phyloP scores from a whole-genome alignment of 2,329 filamentous ascomycete genomes.

The Fusarium sp. region DNA sequence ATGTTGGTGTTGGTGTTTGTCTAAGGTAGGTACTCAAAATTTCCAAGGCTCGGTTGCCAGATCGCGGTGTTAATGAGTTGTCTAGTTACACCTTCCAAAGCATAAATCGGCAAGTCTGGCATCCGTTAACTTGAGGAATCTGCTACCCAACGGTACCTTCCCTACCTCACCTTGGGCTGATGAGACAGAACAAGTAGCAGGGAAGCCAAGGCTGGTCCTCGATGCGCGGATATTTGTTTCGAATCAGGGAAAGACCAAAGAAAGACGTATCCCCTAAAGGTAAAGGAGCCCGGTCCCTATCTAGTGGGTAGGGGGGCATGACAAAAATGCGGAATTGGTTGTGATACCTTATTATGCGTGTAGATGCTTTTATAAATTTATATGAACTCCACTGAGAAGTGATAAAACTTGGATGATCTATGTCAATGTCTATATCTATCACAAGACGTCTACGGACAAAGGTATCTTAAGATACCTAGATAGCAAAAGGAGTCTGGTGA shows the following conservation, averaged over 20 bases:
- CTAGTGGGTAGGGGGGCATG: neutral
- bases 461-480: too few species aligned
- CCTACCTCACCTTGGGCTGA: constrained; percentile 22
- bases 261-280: constrained; percentile 15
- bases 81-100: constrained; percentile 16
- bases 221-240: constrained; percentile 36
- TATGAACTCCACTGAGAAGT: too few species aligned
- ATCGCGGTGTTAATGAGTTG: constrained; percentile 11
- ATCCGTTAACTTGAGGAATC: constrained; percentile 24
- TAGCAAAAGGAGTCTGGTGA: neutral
- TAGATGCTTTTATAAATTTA: too few species aligned
- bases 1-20: constrained; percentile 1
- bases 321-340: neutral
- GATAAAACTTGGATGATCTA: too few species aligned
- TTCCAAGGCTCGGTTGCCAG: constrained; percentile 3
- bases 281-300: constrained; percentile 12
- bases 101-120: constrained; percentile 26
- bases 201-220: constrained; percentile 20
- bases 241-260: constrained; percentile 35
- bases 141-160: constrained; percentile 23
- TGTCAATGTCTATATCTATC: too few species aligned
- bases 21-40: neutral
- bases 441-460: too few species aligned
- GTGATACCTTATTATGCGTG: neutral
- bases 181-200: constrained; percentile 41